These are phyloP conservation scores for Asterionellopsis glacialis DNA, from an alignment of 108 stramenopile genomes.

Conservation along the genomic window DNA sequence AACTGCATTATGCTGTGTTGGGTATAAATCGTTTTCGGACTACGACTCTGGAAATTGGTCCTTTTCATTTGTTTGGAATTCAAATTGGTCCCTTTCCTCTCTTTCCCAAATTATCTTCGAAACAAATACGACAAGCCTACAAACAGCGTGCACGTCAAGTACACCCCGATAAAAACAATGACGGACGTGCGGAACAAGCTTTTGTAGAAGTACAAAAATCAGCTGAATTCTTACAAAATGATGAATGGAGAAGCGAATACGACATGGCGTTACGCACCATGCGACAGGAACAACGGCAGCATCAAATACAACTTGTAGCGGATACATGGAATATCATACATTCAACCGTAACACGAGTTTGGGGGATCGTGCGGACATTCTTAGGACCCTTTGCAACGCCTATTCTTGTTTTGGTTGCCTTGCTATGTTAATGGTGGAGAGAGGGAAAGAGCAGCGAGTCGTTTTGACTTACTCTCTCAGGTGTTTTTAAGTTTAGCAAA, in stretches of 20 bases:
- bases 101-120: conserved; percentile 27
- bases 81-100: conserved; percentile 20
- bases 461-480: too few species aligned
- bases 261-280: conserved; percentile 26
- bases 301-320: conserved; percentile 4
- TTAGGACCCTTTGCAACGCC: conserved; percentile 66
- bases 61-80: conserved; percentile 24
- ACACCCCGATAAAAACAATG: conserved; percentile 78
- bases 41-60: conserved; percentile 42
- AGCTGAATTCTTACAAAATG: conserved; percentile 62
- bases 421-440: background rate
- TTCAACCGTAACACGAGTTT: background rate
- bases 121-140: conserved; percentile 53
- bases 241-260: conserved; percentile 41
- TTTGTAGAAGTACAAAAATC: conserved; percentile 72
- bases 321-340: background rate
- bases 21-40: conserved; percentile 73
- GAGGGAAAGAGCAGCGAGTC: too few species aligned
- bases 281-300: conserved; percentile 3
- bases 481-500: too few species aligned
- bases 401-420: conserved; percentile 34
- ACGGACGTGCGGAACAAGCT: conserved; percentile 79
- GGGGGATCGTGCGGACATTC: conserved; percentile 23
- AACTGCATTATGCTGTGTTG: conserved; percentile 64
- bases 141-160: conserved; percentile 43